These are phyloP conservation scores for Extremus antarcticus DNA, from an alignment of 495 filamentous ascomycete species.

Conservation along the genomic window DNA sequence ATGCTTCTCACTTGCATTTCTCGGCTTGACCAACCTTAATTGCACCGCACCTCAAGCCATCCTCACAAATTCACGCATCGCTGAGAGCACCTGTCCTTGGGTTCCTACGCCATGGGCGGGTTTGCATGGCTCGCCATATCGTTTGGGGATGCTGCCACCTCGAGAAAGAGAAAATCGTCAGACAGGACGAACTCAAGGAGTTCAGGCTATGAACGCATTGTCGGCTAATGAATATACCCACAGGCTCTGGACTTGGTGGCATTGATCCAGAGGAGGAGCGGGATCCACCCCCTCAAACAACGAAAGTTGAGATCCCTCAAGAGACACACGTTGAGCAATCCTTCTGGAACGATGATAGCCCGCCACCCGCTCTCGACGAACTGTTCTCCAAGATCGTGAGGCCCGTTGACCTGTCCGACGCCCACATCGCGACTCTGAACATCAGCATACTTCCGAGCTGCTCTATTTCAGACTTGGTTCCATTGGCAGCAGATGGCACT, in stretches of 20 bases:
- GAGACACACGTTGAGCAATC: slow-evolving; percentile 5
- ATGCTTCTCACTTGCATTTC: background rate
- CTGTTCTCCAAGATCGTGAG: slow-evolving; percentile 41
- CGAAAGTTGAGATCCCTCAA: slow-evolving; percentile 25
- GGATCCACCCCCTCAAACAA: slow-evolving; percentile 22
- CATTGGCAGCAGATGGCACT: slow-evolving; percentile 28
- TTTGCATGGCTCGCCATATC: background rate
- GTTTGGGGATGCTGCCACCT: background rate
- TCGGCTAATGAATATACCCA: background rate
- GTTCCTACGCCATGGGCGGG: background rate
- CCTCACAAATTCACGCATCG: background rate
- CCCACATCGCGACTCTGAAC: slow-evolving; percentile 45
- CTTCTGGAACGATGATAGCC: slow-evolving; percentile 8
- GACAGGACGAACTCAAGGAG: too few species aligned
- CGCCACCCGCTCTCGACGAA: slow-evolving; percentile 28
- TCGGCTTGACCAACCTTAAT: background rate
- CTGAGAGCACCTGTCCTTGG: too few species aligned
- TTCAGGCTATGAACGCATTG: too few species aligned
- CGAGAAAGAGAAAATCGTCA: too few species aligned
- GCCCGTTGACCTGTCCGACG: slow-evolving; percentile 40
- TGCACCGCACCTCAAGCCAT: background rate
- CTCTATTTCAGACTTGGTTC: slow-evolving; percentile 38
- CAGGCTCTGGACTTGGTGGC: background rate
- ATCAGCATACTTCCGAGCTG: slow-evolving; percentile 35
- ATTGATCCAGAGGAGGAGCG: slow-evolving; percentile 26